Base-by-base conservation (phyloP, 2,329 filamentous ascomycete species). In the Tolypocladium cylindrosporum region DNA sequence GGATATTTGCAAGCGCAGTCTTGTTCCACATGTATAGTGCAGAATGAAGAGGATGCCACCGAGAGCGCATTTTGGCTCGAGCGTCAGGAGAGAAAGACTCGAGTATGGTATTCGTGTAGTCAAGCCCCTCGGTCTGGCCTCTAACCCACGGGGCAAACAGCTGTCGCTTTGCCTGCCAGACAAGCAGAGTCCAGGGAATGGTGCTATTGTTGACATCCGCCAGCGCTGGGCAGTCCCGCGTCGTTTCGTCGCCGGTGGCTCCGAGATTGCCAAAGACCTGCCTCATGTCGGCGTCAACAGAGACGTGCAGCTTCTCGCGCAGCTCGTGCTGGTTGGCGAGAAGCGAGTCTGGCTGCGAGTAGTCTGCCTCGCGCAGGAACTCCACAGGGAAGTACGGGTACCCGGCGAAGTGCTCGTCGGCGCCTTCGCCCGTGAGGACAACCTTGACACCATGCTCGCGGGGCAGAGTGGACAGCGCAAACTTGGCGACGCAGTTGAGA, bases 321-420 rank as follows among this genome's bases (percentile, higher is more conserved):
- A 59, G 39, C 13, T 51, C 57, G 19, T 19, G 4, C 21, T 61
- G 37, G 4, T 43, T n/a, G n/a, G 55, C 42, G 43, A 60, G 63
- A 50, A 19, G 66, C 66, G 53, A 19, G 0, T 69, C 61, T 0
- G 68, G 64, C 66, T 67, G 69, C 19, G 73, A 61, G 11, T 55
- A 55, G 61, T 84, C 81, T 1, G 73, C 63, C 61, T 82, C 80
- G 13, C 74, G 72, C 2, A 84, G 70, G 56, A 74, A 75, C 55
- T 83, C 79, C 0, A 73, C 67, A 0, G 74, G 63, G 57, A 78
- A 78, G 52, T 72, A 68, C 0, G 71, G 67, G 60, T 84, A 84
- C 37, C 81, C 81, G 2, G 71, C 75, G 63, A 84, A 83, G 55
- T 77, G 72, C 68, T 83, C 80, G 60, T 83, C 81, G 11, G 78